phyloP scores from a whole-genome alignment of 805 yeast species.

The Maudiozyma barnettii region DNA sequence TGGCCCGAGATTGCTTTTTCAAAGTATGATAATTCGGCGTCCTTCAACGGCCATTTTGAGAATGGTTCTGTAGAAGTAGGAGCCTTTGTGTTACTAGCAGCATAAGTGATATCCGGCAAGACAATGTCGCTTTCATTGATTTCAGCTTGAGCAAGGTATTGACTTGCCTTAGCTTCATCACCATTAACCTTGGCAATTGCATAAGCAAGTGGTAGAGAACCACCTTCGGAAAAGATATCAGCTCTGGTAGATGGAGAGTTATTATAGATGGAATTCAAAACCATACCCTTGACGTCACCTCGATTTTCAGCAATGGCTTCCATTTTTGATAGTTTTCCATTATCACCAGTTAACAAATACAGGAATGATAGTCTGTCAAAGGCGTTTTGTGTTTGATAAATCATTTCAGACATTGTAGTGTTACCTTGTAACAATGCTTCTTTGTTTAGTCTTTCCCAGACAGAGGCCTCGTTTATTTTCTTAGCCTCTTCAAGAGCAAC shows the following conservation, averaged over 20 bases:
- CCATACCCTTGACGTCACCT: slow-evolving; percentile 66
- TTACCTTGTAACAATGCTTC: slow-evolving; percentile 91
- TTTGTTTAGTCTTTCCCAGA: slow-evolving; percentile 75
- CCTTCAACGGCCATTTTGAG: slow-evolving; percentile 76
- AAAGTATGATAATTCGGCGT: slow-evolving; percentile 65
- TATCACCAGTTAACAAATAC: slow-evolving; percentile 77
- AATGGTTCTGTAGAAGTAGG: slow-evolving; percentile 37
- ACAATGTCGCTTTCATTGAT: slow-evolving; percentile 52
- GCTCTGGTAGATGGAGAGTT: slow-evolving; percentile 70
- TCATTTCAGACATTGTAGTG: slow-evolving; percentile 72
- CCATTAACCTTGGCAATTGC: slow-evolving; percentile 87
- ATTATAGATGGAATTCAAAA: slow-evolving; percentile 74
- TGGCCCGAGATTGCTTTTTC: slow-evolving; percentile 78
- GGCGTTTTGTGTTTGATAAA: slow-evolving; percentile 75
- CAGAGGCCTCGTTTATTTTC: slow-evolving; percentile 51
- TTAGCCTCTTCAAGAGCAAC: slow-evolving; percentile 88
- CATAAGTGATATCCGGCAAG: slow-evolving; percentile 42
- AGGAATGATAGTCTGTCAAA: slow-evolving; percentile 87
- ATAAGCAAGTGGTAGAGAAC: slow-evolving; percentile 82
- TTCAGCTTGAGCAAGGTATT: slow-evolving; percentile 63
- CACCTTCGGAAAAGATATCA: slow-evolving; percentile 62
- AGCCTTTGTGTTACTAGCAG: slow-evolving; percentile 31
- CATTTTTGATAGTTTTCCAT: slow-evolving; percentile 69
- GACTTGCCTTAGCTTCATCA: slow-evolving; percentile 61
- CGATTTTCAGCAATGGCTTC: slow-evolving; percentile 82